Base-by-base conservation (phyloP, 495 filamentous ascomycete species). In the Lentithecium fluviatile region DNA sequence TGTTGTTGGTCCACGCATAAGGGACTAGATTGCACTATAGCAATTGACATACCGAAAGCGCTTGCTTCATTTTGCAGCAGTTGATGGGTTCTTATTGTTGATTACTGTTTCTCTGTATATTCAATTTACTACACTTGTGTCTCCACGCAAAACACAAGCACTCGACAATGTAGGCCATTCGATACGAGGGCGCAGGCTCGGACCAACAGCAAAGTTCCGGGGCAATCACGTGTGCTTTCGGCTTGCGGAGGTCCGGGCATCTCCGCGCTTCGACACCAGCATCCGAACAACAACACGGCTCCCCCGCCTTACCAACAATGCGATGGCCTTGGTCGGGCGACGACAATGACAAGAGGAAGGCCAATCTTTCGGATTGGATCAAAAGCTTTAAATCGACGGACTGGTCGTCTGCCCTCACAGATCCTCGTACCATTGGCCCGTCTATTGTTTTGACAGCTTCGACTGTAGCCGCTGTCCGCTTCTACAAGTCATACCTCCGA, bases 401-500 rank as follows among this genome's bases (percentile, higher is more conserved):
- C 70, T 91, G 88, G 85, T 64, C 76, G 13, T 45, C 49, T 19
- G 83, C 86, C 55, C 90, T 88, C 73, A 80, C 78, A 29, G 69
- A 80, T 26, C 80, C 85, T 0, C 74, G 83, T 53, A 88, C 83
- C 51, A 74, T 92, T 65, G 68, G 89, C 19, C 81, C 88, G 5
- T 85, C 86, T 1, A 55, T 85, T 17, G 75, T 91, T n/a, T 82
- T 92, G 13, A 90, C 89, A 10, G 78, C 80, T 23, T 79, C 83
- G 6, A 83, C 84, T 11, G 71, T 96, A 12, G 69, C 80, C 17
- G 74, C 79, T 21, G 69, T 85, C 25, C 78, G 79, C 50, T 66
- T 93, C 56, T 91, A 89, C 71, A 82, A 85, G 17, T 78, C 80
- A 19, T 95, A 88, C 71, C 78, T 97, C 8, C 88, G 89, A 40